Evolutionary conservation across 768 basidiomycete species (phyloP).

Genomic region (Punctularia strigosozonata): DNA sequence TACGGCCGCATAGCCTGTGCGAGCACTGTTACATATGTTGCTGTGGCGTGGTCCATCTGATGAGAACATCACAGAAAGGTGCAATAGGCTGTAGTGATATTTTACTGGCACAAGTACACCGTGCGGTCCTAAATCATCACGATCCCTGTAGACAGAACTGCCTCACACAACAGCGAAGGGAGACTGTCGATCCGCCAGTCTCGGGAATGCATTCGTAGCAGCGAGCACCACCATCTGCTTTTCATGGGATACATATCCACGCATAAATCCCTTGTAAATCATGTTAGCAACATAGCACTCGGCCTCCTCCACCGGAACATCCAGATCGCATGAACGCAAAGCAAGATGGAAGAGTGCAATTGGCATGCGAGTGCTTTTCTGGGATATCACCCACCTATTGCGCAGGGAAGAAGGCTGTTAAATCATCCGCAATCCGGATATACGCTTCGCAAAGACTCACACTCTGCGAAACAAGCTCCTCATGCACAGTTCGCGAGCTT

Average conservation of each 20-base stretch:
- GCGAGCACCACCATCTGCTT: slow-evolving; percentile 90
- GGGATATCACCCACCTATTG: slow-evolving; percentile 72
- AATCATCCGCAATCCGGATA: not conserved
- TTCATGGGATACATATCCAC: slow-evolving; percentile 94
- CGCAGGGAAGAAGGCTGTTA: not conserved
- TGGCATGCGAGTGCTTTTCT: slow-evolving; percentile 68
- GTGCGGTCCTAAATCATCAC: too few species aligned
- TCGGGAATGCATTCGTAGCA: slow-evolving; percentile 70
- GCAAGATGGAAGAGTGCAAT: slow-evolving; percentile 71
- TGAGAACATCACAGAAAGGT: too few species aligned
- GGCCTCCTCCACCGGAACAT: slow-evolving; percentile 68
- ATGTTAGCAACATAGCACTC: slow-evolving; percentile 93
- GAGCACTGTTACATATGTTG: too few species aligned
- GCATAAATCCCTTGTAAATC: slow-evolving; percentile 87
- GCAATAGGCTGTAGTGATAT: too few species aligned
- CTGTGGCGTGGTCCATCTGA: too few species aligned
- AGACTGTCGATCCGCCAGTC: slow-evolving; percentile 46
- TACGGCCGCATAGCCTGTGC: too few species aligned
- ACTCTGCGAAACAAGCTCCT: slow-evolving; percentile 70
- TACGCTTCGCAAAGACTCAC: slow-evolving; percentile 28
- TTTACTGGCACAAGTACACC: too few species aligned
- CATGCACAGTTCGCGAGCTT: slow-evolving; percentile 78
- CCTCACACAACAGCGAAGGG: too few species aligned
- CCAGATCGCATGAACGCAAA: slow-evolving; percentile 56
- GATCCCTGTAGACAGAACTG: too few species aligned